Conservation (phyloP, 2,329 filamentous ascomycete species). For the Hypoxylon rubiginosum region DNA sequence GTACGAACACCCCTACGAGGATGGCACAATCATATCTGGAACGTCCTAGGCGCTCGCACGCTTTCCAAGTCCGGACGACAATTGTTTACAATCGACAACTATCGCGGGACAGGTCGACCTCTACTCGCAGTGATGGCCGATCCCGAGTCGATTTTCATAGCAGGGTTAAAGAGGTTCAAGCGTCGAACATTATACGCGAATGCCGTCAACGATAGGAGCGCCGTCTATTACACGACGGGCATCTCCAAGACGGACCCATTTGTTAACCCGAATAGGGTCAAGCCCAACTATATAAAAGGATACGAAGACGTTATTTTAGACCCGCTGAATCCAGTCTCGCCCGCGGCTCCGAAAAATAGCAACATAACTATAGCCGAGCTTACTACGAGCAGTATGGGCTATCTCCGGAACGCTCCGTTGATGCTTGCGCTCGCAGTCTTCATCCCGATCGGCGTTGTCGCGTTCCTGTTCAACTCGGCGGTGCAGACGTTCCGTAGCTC, state of each 20-base stretch:
- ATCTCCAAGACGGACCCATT: constrained; percentile 86
- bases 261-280: constrained; percentile 73
- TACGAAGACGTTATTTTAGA: constrained; percentile 84
- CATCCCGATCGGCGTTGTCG: constrained; percentile 77
- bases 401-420: constrained; percentile 71
- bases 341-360: constrained; percentile 54
- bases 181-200: constrained; percentile 86
- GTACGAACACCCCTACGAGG: constrained; percentile 78
- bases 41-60: constrained; percentile 84
- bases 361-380: constrained; percentile 52
- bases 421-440: constrained; percentile 75
- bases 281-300: constrained; percentile 79
- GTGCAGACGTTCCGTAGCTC: constrained; percentile 82
- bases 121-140: constrained; percentile 87
- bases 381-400: constrained; percentile 51
- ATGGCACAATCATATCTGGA: constrained; percentile 78
- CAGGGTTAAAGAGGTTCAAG: constrained; percentile 80
- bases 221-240: constrained; percentile 84
- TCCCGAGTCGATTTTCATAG: constrained; percentile 86
- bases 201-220: constrained; percentile 85
- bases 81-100: constrained; percentile 87
- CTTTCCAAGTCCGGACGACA: constrained; percentile 88
- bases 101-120: constrained; percentile 84
- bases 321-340: constrained; percentile 69
- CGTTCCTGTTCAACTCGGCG: constrained; percentile 81